Evolutionary conservation across 2,329 filamentous ascomycete genomes (phyloP).

Genomic region (Ophiostoma ips): DNA sequence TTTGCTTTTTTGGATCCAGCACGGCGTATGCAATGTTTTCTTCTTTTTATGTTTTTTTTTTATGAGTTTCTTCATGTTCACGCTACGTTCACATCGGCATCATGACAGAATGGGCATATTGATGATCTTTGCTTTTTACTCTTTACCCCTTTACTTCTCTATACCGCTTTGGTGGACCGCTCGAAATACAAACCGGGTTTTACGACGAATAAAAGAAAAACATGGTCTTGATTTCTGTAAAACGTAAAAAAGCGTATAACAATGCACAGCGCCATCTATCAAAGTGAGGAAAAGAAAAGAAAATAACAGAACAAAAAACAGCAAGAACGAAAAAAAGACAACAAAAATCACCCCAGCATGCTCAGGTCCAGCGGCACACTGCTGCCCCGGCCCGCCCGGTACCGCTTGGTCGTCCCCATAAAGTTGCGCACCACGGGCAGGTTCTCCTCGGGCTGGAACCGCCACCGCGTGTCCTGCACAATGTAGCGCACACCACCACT

Average conservation of each 20-base stretch:
- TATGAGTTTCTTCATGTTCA: neutral
- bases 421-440: conserved; percentile 80
- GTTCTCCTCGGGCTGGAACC: conserved; percentile 68
- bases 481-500: conserved; percentile 30
- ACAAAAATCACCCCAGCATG: conserved; percentile 13
- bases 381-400: conserved; percentile 81
- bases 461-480: conserved; percentile 71
- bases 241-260: neutral
- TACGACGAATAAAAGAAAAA: neutral
- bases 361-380: conserved; percentile 82
- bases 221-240: neutral
- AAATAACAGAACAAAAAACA: neutral
- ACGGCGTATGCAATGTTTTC: neutral
- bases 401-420: conserved; percentile 57
- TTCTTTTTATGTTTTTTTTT: neutral
- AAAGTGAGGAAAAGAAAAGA: neutral
- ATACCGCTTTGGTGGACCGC: too few relatives aligned
- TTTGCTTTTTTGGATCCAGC: neutral
- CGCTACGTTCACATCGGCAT: too few relatives aligned
- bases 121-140: too few relatives aligned
- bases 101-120: neutral
- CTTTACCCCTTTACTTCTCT: too few relatives aligned
- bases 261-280: neutral
- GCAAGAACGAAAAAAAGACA: neutral
- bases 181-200: too few relatives aligned